Evolutionary conservation across 2,329 filamentous ascomycete species (phyloP).

Genomic region (Cyphellophora attinorum): DNA sequence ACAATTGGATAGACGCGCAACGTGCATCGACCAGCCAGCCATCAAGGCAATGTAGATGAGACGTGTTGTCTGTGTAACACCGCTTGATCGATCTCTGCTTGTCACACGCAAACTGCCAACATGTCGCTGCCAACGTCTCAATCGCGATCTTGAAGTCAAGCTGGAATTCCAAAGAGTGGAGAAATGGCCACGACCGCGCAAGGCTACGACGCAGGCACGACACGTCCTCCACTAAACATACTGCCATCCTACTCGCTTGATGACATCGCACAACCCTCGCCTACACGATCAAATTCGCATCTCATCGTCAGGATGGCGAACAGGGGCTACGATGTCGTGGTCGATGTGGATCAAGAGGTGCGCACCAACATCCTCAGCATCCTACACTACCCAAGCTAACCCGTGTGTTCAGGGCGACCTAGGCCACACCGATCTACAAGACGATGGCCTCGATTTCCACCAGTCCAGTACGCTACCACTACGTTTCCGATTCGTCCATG

Average conservation of each 20-base stretch:
- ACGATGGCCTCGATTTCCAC: constrained; percentile 93
- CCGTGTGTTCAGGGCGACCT: constrained; percentile 67
- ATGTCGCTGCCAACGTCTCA: too few relatives aligned
- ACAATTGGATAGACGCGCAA: too few relatives aligned
- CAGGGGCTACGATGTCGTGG: constrained; percentile 92
- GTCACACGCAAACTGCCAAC: too few relatives aligned
- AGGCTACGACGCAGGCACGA: background rate
- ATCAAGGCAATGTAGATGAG: too few relatives aligned
- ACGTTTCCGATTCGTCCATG: constrained; percentile 18
- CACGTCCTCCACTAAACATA: background rate
- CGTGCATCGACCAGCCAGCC: too few relatives aligned
- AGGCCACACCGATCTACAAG: constrained; percentile 94
- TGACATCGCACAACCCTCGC: background rate
- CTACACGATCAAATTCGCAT: background rate
- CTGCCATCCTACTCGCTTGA: background rate
- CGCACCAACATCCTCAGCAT: too few relatives aligned
- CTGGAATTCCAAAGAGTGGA: too few relatives aligned
- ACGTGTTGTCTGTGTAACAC: too few relatives aligned
- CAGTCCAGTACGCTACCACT: constrained; percentile 53
- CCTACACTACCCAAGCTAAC: too few relatives aligned
- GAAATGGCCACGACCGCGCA: too few relatives aligned
- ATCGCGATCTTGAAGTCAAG: too few relatives aligned
- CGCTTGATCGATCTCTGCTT: too few relatives aligned
- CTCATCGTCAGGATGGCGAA: constrained; percentile 56
- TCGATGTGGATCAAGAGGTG: constrained; percentile 95